These are phyloP conservation scores for Cryomyces minteri DNA, from an alignment of 495 filamentous ascomycete species.

Conservation along the genomic window DNA sequence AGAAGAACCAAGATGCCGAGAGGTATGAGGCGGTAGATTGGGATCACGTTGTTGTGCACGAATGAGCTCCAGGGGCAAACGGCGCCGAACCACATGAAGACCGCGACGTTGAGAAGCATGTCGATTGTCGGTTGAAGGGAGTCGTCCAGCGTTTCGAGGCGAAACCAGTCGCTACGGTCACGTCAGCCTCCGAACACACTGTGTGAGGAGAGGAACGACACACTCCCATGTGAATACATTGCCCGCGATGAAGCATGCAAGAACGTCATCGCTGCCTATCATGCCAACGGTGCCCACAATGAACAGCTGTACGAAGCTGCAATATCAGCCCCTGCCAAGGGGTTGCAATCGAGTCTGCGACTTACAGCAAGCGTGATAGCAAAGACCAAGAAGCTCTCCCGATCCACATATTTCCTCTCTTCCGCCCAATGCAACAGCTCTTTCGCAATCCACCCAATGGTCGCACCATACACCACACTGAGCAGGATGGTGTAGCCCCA, in stretches of 20 bases:
- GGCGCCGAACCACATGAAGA: constrained; percentile 87
- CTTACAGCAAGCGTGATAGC: constrained; percentile 64
- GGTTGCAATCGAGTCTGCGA: constrained; percentile 5
- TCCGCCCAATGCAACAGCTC: constrained; percentile 72
- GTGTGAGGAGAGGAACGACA: constrained; percentile 9
- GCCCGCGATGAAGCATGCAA: constrained; percentile 87
- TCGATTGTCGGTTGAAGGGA: constrained; percentile 83
- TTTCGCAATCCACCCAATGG: constrained; percentile 65
- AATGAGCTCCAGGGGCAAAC: constrained; percentile 71
- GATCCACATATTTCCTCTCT: constrained; percentile 64
- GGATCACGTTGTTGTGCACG: constrained; percentile 45
- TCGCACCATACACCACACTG: constrained; percentile 57
- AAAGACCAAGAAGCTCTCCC: constrained; percentile 82
- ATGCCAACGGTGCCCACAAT: constrained; percentile 75
- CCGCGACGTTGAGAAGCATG: constrained; percentile 63
- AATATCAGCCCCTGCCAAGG: constrained; percentile 21
- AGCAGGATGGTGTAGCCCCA: constrained; percentile 71
- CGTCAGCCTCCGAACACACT: constrained; percentile 4
- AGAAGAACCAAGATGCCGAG: constrained; percentile 69
- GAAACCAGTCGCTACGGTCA: constrained; percentile 57
- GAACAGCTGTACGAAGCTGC: constrained; percentile 33
- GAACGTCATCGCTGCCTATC: constrained; percentile 79
- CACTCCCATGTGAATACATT: constrained; percentile 77
- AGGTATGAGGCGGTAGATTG: constrained; percentile 58
- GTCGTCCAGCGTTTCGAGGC: constrained; percentile 72